A percentile compares a stretch with the other conserved stretches of the same genome.
Evolutionary conservation across 2,329 filamentous ascomycete species (phyloP).

Genomic region (Neospermospora avenae): DNA sequence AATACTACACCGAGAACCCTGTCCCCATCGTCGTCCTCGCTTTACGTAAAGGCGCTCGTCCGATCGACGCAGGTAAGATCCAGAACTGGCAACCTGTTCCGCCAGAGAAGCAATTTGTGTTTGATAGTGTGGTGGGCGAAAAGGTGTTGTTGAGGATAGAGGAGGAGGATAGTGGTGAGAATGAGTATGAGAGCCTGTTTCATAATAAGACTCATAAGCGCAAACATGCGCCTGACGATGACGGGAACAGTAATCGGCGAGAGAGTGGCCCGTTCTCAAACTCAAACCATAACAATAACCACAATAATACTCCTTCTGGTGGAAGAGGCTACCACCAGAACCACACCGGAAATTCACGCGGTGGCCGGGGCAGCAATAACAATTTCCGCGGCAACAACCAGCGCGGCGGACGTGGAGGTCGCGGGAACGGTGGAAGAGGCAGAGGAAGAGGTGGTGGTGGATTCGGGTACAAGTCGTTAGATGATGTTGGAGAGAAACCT

Average conservation of each 20-base stretch:
- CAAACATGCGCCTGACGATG: constrained; percentile 59
- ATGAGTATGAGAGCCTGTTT: constrained; percentile 61
- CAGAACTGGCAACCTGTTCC: constrained; percentile 77
- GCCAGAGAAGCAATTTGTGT: constrained; percentile 66
- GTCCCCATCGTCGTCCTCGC: constrained; percentile 80
- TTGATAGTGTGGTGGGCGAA: constrained; percentile 83
- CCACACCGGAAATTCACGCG: constrained; percentile 34
- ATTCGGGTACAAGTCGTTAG: constrained; percentile 61
- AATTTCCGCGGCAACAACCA: constrained; percentile 34
- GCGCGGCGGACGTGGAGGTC: constrained; percentile 30
- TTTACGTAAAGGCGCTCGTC: constrained; percentile 69
- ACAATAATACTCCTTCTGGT: constrained; percentile 25
- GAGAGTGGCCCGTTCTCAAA: constrained; percentile 37
- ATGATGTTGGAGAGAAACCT: constrained; percentile 55
- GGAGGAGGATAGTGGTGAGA: constrained; percentile 60
- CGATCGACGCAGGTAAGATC: constrained; percentile 78
- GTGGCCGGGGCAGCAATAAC: constrained; percentile 35
- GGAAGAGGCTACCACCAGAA: constrained; percentile 33
- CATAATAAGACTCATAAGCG: constrained; percentile 59
- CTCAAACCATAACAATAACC: constrained; percentile 12
- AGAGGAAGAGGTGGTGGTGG: constrained; percentile 44
- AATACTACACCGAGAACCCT: constrained; percentile 75
- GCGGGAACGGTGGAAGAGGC: constrained; percentile 40
- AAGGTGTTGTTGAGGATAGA: constrained; percentile 82
- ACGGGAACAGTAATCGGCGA: constrained; percentile 30